Evolutionary conservation across 805 yeast species (phyloP).

Genomic region (Candida parachauliodes): DNA sequence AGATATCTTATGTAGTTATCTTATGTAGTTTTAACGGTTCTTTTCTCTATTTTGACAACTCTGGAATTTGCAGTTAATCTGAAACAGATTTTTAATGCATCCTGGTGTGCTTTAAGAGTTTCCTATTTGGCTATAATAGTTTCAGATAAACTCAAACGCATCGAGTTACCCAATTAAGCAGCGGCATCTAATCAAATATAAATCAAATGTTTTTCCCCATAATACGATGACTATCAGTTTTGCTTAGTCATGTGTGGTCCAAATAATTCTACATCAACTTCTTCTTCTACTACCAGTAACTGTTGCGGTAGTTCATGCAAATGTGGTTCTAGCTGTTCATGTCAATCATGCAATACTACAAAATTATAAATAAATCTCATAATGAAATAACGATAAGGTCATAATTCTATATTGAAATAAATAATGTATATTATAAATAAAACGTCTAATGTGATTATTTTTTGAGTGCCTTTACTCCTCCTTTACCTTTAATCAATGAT

Average conservation of each 20-base stretch:
- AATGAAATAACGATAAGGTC: too few relatives aligned
- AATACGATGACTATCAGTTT: background rate
- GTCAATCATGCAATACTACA: slow-evolving; percentile 4
- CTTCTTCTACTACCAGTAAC: background rate
- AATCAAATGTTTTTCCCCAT: background rate
- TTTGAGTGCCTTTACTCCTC: slow-evolving; percentile 5
- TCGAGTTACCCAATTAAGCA: background rate
- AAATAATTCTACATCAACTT: slow-evolving; percentile 1
- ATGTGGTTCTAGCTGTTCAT: slow-evolving; percentile 6
- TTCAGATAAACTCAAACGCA: background rate
- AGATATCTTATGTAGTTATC: too few relatives aligned
- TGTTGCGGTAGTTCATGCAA: slow-evolving; percentile 6
- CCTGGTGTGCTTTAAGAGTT: background rate
- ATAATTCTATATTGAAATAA: too few relatives aligned
- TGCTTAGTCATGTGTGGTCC: slow-evolving; percentile 3
- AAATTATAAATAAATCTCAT: too few relatives aligned
- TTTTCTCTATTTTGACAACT: too few relatives aligned
- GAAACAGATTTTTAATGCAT: too few relatives aligned
- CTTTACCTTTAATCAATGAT: slow-evolving; percentile 20
- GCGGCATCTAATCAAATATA: background rate
- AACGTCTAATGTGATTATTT: background rate
- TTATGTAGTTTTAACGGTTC: too few relatives aligned
- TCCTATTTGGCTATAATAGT: background rate
- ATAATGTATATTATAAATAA: slow-evolving; percentile 3
- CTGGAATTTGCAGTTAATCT: too few relatives aligned